Evolutionary conservation across 2,329 filamentous ascomycete species (phyloP), one percentile per base, ranked within the genome.

Genomic region (Moelleriella libera): DNA sequence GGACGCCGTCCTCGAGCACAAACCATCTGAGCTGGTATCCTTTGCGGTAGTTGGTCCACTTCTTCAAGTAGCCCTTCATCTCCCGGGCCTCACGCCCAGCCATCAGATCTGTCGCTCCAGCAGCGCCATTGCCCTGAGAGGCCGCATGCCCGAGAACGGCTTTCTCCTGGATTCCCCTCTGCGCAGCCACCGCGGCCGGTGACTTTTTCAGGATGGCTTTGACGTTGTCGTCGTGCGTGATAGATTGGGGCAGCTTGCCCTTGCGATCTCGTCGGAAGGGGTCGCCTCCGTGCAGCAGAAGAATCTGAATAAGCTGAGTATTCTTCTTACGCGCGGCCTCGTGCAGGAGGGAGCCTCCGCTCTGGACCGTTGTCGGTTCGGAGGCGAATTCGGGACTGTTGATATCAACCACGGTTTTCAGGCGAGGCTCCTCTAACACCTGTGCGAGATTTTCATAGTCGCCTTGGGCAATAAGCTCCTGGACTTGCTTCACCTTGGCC

Each of bases 61-160:
- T 98, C 68, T 96, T 97, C 48, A 98, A 72, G 63, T 97, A 98
- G 6, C 92, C 92, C 68, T 94, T 96, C 86, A 98, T 97, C 66
- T 97, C 90, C 44, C 89, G 78, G 14, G 86, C 85, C 60, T 98
- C 92, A 54, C 90, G 88, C 12, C 85, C 83, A 30, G 84, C 85
- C 49, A 81, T 63, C 21, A 77, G 70, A 53, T 85, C 76, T 8
- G 74, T 70, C 12, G 80, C 71, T 2, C 68, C 65, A 30, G 77
- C 70, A 11, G 71, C 62, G 5, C 21, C 67, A 2, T 69, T 66
- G 5, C 72, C 73, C 51, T 83, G 76, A 0, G 75, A 75, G 7
- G 75, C 72, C 21, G 70, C 72, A 52, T 85, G 87, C 2, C 88
- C 90, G 12, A 98, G 75, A 4, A 98, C 94, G 0, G 89, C 92